phyloP scores from a whole-genome alignment of 2,329 filamentous ascomycete genomes.

The Aplosporella prunicola region DNA sequence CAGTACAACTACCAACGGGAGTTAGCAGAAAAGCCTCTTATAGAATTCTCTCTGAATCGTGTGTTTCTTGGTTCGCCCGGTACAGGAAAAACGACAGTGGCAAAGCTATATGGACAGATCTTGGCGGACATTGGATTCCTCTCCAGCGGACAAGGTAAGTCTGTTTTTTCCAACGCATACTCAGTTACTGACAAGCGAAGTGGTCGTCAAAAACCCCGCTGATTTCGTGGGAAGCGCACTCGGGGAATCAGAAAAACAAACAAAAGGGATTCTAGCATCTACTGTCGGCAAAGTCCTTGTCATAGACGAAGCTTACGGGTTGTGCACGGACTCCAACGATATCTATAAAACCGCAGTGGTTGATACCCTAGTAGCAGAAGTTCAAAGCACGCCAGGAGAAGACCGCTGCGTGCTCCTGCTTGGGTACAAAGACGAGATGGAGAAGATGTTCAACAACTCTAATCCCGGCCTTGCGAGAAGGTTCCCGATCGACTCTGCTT shows the following conservation, averaged over 20 bases:
- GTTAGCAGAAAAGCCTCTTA: constrained; percentile 47
- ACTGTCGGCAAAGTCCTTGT: constrained; percentile 65
- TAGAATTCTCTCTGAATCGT: constrained; percentile 56
- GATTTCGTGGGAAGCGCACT: constrained; percentile 60
- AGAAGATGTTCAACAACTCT: constrained; percentile 61
- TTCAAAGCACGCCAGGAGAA: constrained; percentile 60
- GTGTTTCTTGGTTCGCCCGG: constrained; percentile 65
- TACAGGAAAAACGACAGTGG: constrained; percentile 68
- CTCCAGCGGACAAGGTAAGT: constrained; percentile 55
- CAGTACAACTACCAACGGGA: constrained; percentile 58
- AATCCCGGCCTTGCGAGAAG: constrained; percentile 61
- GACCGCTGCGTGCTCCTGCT: constrained; percentile 64
- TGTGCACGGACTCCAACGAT: constrained; percentile 40
- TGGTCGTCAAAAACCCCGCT: constrained; percentile 61
- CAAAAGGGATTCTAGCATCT: constrained; percentile 59
- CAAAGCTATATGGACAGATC: constrained; percentile 61
- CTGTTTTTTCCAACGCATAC: not conserved
- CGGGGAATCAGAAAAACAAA: constrained; percentile 60
- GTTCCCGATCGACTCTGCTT: constrained; percentile 55
- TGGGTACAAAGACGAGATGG: constrained; percentile 62
- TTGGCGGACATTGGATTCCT: constrained; percentile 58
- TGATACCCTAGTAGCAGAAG: constrained; percentile 64
- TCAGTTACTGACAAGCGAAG: constrained; percentile 25
- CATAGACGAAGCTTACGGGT: constrained; percentile 70
- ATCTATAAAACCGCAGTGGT: constrained; percentile 55